Conservation (phyloP, 1,284 basidiomycete genomes). For the Schizophyllum commune region DNA sequence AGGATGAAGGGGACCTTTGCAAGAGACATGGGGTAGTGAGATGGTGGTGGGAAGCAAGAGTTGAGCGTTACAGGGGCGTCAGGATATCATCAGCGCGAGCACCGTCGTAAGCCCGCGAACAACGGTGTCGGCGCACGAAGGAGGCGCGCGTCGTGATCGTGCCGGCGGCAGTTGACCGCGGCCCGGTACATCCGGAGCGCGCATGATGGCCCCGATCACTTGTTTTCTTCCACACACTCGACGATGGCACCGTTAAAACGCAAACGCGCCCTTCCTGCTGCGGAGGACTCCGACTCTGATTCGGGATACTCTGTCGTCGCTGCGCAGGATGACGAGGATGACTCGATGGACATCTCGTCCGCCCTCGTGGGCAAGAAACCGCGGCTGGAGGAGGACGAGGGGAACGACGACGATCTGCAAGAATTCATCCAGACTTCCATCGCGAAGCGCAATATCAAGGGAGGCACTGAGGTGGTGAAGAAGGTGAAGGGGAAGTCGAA, state of each 20-base stretch:
- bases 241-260: not conserved
- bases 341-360: constrained; percentile 40
- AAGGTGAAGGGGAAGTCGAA: constrained; percentile 63
- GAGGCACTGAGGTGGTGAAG: constrained; percentile 63
- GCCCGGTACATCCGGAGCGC: no score
- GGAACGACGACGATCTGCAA: constrained; percentile 50
- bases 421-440: constrained; percentile 60
- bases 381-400: constrained; percentile 18
- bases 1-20: constrained; percentile 14
- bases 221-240: not conserved
- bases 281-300: constrained; percentile 5
- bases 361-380: constrained; percentile 31
- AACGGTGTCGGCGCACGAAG: not conserved
- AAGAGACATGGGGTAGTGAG: constrained; percentile 1
- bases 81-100: not conserved
- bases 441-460: constrained; percentile 57
- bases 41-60: not conserved
- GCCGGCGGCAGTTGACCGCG: no score
- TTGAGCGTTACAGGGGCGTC: not conserved
- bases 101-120: not conserved
- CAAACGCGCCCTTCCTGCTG: not conserved
- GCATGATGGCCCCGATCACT: not conserved
- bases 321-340: constrained; percentile 20
- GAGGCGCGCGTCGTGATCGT: not conserved
- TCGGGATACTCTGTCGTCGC: constrained; percentile 7